Evolutionary conservation across 441 rosid genomes (phyloP), one percentile per base, ranked within the genome.

Genomic region (Erodium texanum): DNA sequence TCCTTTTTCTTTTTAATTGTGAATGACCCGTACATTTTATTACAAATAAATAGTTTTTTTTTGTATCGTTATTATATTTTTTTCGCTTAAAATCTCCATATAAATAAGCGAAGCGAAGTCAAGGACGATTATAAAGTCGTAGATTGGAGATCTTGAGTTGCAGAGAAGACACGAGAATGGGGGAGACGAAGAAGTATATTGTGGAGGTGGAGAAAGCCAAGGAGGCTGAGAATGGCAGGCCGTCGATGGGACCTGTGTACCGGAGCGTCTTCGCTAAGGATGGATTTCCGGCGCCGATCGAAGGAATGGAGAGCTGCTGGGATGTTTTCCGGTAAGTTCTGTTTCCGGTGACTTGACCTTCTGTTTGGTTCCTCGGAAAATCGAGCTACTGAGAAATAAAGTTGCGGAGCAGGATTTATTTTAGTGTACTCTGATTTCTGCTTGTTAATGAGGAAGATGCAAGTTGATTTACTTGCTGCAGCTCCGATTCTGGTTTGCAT

Each of bases 261-360:
- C 96, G 96, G 10, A 88, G 96, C 78, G 18, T 70, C 32, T 84
- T 89, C 45, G 96, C 97, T 54, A 78, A 82, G 62, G 82, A 83
- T 45, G 96, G 98, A n/a, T 88, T 86, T 69, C 89, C 95, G 15
- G 70, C 84, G 23, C 90, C 94, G 4, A 73, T 82, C 65, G 74
- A 82, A 2, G 97, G 92, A 18, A 65, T 89, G 84, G 86, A 90
- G 0, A 81, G 87, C 73, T 93, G 98, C 80, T 93, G 96, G 98
- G 97, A 90, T 64, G 73, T 91, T 81, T 93, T 93, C 77, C 82
- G 93, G 97, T 90, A 29, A 67, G 36, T 24, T 62, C 67, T 80
- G 18, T 63, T 69, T 45, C 29, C 8, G 8, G 9, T 1, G n/a
- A 61, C 69, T 34, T 59, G n/a, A 52, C 1, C 7, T 65, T 58